phyloP scores from a whole-genome alignment of 1,284 basidiomycete species.

The Grifola frondosa region DNA sequence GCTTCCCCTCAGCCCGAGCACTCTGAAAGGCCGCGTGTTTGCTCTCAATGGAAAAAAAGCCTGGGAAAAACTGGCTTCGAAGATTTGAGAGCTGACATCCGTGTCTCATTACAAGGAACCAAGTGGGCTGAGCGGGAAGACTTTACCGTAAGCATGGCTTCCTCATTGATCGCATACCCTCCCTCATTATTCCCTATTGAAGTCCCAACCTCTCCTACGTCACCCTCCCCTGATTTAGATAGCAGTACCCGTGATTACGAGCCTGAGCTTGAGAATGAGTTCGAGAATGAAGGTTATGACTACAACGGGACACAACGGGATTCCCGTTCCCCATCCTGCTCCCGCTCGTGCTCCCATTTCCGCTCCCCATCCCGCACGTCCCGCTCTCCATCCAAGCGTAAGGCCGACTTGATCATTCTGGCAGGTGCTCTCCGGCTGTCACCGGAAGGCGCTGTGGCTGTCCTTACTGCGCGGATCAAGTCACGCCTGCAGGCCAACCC shows the following conservation, averaged over 20 bases:
- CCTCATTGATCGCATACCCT: not conserved
- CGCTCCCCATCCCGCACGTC: not conserved
- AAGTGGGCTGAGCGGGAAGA: too few relatives aligned
- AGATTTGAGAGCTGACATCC: too few relatives aligned
- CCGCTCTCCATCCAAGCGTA: not conserved
- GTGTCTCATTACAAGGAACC: too few relatives aligned
- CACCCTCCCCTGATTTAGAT: not conserved
- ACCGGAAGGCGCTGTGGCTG: not conserved
- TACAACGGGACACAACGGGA: not conserved
- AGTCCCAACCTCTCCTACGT: not conserved
- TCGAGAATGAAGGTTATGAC: too few relatives aligned
- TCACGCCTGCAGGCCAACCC: not conserved
- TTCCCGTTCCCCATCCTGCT: not conserved
- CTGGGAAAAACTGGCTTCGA: too few relatives aligned
- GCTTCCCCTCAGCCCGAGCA: too few relatives aligned
- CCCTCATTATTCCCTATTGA: constrained; percentile 1
- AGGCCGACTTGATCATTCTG: constrained; percentile 1
- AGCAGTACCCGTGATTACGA: not conserved
- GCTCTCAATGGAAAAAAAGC: too few relatives aligned
- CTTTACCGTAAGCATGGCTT: constrained; percentile 2
- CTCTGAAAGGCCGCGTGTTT: too few relatives aligned
- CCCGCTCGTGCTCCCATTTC: not conserved
- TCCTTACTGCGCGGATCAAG: constrained; percentile 1
- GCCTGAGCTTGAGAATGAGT: too few relatives aligned
- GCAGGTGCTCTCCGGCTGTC: not conserved